phyloP scores from a whole-genome alignment of 2,329 filamentous ascomycete species.

The Fusarium torreyae region DNA sequence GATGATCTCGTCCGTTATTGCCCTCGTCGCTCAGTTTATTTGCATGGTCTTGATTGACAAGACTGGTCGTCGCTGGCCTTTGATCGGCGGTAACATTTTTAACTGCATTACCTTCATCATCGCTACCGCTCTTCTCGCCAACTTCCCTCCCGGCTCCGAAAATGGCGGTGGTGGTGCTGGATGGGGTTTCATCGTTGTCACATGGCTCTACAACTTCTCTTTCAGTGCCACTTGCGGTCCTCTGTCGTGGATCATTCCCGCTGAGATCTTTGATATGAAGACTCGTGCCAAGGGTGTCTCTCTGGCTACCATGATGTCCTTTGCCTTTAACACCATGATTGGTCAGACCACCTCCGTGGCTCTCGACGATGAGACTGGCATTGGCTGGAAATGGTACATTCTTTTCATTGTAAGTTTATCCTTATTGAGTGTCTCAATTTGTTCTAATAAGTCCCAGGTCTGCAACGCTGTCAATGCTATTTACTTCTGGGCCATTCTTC shows the following conservation, averaged over 20 bases:
- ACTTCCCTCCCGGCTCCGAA: constrained; percentile 30
- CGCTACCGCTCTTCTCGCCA: constrained; percentile 32
- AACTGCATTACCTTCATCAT: constrained; percentile 72
- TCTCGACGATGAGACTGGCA: constrained; percentile 51
- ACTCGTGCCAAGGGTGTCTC: constrained; percentile 81
- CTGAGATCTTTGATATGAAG: constrained; percentile 82
- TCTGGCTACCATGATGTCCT: constrained; percentile 78
- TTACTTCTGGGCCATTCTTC: constrained; percentile 75
- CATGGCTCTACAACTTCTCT: constrained; percentile 36
- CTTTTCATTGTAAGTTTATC: constrained; percentile 53
- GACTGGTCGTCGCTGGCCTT: constrained; percentile 77
- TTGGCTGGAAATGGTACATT: constrained; percentile 65
- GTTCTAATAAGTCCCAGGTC: constrained; percentile 51
- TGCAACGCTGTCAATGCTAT: constrained; percentile 71
- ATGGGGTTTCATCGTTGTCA: constrained; percentile 53
- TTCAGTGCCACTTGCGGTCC: constrained; percentile 34
- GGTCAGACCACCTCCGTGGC: constrained; percentile 73
- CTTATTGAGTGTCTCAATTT: accelerated
- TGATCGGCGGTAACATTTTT: constrained; percentile 78
- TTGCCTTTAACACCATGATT: constrained; percentile 82
- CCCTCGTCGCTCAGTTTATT: constrained; percentile 43
- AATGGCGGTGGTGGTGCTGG: constrained; percentile 48
- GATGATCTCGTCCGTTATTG: constrained; percentile 77
- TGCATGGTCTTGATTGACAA: constrained; percentile 79
- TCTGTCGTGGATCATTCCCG: constrained; percentile 67